These are phyloP conservation scores for Talaromyces nanjingensis DNA, from an alignment of 495 filamentous ascomycete genomes.

Conservation along the genomic window DNA sequence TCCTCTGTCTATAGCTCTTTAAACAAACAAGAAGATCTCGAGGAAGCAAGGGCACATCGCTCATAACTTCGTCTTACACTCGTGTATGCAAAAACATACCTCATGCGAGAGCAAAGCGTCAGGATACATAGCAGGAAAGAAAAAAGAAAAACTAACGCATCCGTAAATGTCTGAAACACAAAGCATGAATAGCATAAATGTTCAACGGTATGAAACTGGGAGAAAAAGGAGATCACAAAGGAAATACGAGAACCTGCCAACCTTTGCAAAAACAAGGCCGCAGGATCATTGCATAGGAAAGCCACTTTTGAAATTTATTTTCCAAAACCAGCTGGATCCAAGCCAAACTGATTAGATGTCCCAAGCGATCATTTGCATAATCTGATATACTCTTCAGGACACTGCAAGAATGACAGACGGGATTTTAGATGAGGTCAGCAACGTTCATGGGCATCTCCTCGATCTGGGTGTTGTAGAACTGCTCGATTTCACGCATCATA, in stretches of 20 bases:
- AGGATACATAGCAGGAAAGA: constrained; percentile 30
- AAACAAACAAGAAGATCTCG: constrained; percentile 22
- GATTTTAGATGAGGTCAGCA: constrained; percentile 50
- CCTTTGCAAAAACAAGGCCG: background rate
- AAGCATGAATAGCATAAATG: constrained; percentile 9
- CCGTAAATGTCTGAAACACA: constrained; percentile 31
- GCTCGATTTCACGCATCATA: constrained; percentile 95
- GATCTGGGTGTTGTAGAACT: constrained; percentile 59
- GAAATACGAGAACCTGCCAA: constrained; percentile 5
- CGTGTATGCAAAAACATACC: constrained; percentile 32
- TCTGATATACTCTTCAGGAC: background rate
- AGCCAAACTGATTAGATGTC: constrained; percentile 9
- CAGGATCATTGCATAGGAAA: constrained; percentile 7
- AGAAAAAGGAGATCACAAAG: constrained; percentile 7
- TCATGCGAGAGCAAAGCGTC: constrained; percentile 38
- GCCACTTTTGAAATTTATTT: constrained; percentile 10
- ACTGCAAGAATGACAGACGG: constrained; percentile 11
- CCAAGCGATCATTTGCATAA: background rate
- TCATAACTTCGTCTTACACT: constrained; percentile 19
- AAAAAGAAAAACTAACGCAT: constrained; percentile 21
- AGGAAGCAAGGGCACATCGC: constrained; percentile 24
- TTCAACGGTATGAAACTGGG: constrained; percentile 7
- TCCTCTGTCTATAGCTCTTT: constrained; percentile 12
- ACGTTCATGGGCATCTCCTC: constrained; percentile 60
- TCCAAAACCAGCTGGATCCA: constrained; percentile 12